Evolutionary conservation across 768 basidiomycete species (phyloP).

Genomic region (Arthromyces matolae): DNA sequence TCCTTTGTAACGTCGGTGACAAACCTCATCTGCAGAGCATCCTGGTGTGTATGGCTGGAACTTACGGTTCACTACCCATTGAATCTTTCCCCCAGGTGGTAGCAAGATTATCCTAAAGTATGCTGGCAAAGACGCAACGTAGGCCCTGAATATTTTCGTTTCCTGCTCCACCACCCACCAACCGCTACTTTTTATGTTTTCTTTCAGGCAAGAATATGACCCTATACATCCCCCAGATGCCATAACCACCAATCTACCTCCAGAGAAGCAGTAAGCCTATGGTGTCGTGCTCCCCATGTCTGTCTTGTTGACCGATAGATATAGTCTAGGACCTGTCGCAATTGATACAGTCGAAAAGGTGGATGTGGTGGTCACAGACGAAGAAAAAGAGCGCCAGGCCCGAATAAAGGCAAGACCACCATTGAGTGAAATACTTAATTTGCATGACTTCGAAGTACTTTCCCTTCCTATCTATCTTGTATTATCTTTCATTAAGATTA

Average conservation of each 20-base stretch:
- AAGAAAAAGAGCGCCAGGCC: slow-evolving; percentile 65
- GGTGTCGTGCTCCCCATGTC: neutral
- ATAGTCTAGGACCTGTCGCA: slow-evolving; percentile 70
- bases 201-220: slow-evolving; percentile 61
- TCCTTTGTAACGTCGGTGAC: neutral
- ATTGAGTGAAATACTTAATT: slow-evolving; percentile 75
- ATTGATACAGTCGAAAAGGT: slow-evolving; percentile 61
- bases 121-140: slow-evolving; percentile 89
- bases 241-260: slow-evolving; percentile 70
- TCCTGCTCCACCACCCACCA: no score
- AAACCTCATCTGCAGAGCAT: slow-evolving; percentile 42
- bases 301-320: neutral
- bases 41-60: slow-evolving; percentile 44
- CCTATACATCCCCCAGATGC: slow-evolving; percentile 87
- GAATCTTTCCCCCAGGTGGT: slow-evolving; percentile 48
- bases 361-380: slow-evolving; percentile 59
- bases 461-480: neutral
- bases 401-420: slow-evolving; percentile 63
- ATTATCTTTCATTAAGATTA: neutral
- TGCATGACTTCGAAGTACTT: slow-evolving; percentile 91
- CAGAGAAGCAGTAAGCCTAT: slow-evolving; percentile 73
- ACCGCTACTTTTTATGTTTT: no score
- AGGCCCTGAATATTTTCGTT: slow-evolving; percentile 29
- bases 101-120: slow-evolving; percentile 84
- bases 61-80: neutral